These are phyloP conservation scores for Endocalyx cinctus DNA, from an alignment of 2,329 filamentous ascomycete genomes.

Conservation along the genomic window DNA sequence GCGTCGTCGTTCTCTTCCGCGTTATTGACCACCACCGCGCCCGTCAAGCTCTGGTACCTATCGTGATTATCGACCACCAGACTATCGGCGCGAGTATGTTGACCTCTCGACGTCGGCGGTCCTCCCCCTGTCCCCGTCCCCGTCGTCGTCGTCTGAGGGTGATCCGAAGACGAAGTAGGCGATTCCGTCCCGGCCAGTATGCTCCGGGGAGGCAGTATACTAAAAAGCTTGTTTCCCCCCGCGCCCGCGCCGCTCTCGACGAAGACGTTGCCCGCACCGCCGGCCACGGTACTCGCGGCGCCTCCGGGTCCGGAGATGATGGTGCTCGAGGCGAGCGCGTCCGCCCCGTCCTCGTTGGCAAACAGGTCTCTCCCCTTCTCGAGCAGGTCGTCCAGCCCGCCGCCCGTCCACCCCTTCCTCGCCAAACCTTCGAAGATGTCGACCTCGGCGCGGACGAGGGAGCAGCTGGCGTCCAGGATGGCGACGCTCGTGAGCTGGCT, in stretches of 20 bases:
- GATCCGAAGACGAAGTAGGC: conserved; percentile 25
- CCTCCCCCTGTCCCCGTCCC: conserved; percentile 2
- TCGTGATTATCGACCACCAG: conserved; percentile 45
- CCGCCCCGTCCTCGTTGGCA: conserved; percentile 34
- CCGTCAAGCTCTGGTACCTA: conserved; percentile 54
- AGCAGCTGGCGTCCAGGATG: conserved; percentile 62
- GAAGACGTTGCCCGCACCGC: conserved; percentile 23
- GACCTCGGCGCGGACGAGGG: conserved; percentile 62
- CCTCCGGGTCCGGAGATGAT: conserved; percentile 20
- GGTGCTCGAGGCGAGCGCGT: conserved; percentile 14
- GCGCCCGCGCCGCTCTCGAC: conserved; percentile 27
- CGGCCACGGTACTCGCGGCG: conserved; percentile 23
- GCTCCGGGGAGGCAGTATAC: conserved; percentile 59
- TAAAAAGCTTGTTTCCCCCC: conserved; percentile 52
- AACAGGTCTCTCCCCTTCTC: conserved; percentile 61
- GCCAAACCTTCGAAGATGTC: conserved; percentile 66
- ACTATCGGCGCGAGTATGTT: conserved; percentile 50
- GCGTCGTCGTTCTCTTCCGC: conserved; percentile 32
- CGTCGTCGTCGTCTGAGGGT: conserved; percentile 8
- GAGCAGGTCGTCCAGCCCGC: conserved; percentile 61
- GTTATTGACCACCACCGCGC: conserved; percentile 31
- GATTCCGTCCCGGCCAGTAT: conserved; percentile 52
- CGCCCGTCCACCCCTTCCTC: conserved; percentile 63
- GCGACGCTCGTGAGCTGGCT: conserved; percentile 59
- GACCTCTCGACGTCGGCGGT: conserved; percentile 8